Base-by-base conservation (phyloP, 306 rosid genomes). In the Hylodesmum podocarpum region DNA sequence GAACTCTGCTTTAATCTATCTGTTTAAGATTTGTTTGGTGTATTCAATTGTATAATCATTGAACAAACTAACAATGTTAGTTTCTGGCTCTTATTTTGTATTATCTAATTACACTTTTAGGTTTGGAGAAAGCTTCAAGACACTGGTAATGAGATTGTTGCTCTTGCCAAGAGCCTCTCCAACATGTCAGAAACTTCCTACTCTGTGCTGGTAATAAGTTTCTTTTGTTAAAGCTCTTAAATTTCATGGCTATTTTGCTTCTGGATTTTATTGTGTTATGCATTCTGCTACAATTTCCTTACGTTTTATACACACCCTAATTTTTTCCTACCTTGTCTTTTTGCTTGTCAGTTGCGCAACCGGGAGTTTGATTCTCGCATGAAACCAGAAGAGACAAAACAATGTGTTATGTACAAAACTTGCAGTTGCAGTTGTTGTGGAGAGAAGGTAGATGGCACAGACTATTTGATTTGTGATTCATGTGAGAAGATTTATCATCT, bases 381-480 rank as follows among this genome's bases (percentile, higher is more conserved):
- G 81, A 89, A 89, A 78, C 85, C 80, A 21, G 92, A 86, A 83
- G 91, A 72, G 72, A 73, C 73, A 62, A 90, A 82, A 84, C 89
- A 80, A 40, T 73, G 80, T 44, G 50, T 75, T 77, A 27, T 66
- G n/a, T 14, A 79, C 79, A 78, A 78, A 78, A 70, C 72, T 73
- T 88, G 90, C 87, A 68, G 78, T 81, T 95, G 98, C 81, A 86
- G 86, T 70, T 66, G 36, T 24, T 95, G 98, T 66, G 97, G 97
- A 80, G 74, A 78, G 64, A 77, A 75, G 78, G 90, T 89, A 83
- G 89, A 89, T 78, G 97, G 89, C 28, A 87, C 66, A 24, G 89
- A 89, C 79, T 89, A 84, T 83, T 85, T 95, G 76, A 93, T 92
- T 71, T 95, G 98, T 69, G 98, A 95, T 89, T 90, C 98, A 72